phyloP scores from a whole-genome alignment of 1,139 yeast species.

The Waltiozyma solani region DNA sequence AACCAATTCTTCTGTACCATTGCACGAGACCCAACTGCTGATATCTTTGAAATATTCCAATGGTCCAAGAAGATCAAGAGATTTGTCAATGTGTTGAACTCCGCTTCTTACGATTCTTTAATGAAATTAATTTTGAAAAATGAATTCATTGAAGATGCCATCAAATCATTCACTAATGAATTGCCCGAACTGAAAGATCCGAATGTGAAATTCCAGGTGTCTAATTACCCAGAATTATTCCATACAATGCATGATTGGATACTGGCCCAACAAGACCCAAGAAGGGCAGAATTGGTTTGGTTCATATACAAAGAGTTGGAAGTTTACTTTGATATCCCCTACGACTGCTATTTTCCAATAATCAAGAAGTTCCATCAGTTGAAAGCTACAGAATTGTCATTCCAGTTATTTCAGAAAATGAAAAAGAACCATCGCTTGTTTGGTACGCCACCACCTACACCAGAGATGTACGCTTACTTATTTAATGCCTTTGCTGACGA shows the following conservation, averaged over 20 bases:
- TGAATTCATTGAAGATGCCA: slow-evolving; percentile 46
- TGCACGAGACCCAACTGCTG: slow-evolving; percentile 18
- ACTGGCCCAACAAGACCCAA: slow-evolving; percentile 29
- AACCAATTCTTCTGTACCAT: slow-evolving; percentile 9
- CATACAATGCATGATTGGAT: slow-evolving; percentile 26
- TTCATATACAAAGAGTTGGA: slow-evolving; percentile 50
- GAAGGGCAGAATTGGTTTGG: slow-evolving; percentile 50
- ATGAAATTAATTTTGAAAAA: slow-evolving; percentile 36
- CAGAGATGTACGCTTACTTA: slow-evolving; percentile 50
- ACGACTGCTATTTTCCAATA: slow-evolving; percentile 48
- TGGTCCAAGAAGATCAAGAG: slow-evolving; percentile 26
- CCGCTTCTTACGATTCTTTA: slow-evolving; percentile 37
- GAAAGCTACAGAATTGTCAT: slow-evolving; percentile 53
- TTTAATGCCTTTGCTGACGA: slow-evolving; percentile 51
- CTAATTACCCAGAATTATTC: slow-evolving; percentile 15
- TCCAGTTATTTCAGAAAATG: slow-evolving; percentile 54
- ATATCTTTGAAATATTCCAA: slow-evolving; percentile 20
- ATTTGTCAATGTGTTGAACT: slow-evolving; percentile 29
- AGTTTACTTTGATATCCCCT: slow-evolving; percentile 49
- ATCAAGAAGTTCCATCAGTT: slow-evolving; percentile 43
- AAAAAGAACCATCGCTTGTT: slow-evolving; percentile 46
- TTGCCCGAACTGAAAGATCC: slow-evolving; percentile 34
- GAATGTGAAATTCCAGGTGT: slow-evolving; percentile 16
- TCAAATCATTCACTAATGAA: slow-evolving; percentile 50
- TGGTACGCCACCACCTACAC: slow-evolving; percentile 54